phyloP scores from a whole-genome alignment of 176 grass and related monocot species.

The Carex kokanica region DNA sequence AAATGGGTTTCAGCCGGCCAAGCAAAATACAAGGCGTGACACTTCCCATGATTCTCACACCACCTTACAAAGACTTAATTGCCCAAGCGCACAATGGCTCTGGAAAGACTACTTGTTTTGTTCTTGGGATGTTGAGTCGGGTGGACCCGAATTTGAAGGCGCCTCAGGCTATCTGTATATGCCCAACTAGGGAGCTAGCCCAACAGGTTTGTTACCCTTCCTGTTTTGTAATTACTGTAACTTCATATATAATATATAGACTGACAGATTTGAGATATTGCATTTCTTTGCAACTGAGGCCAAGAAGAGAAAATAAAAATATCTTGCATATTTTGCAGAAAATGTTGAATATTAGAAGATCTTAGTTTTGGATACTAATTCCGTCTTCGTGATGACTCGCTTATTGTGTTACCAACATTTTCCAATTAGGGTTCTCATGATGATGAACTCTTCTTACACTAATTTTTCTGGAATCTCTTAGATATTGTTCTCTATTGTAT shows the following conservation, averaged over 20 bases:
- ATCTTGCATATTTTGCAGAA: neutral
- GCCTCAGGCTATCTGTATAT: constrained; percentile 94
- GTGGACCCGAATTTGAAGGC: constrained; percentile 52
- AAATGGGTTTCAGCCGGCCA: constrained; percentile 88
- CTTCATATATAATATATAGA: neutral
- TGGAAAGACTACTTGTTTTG: constrained; percentile 97
- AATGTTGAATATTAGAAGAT: neutral
- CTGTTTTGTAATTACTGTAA: neutral
- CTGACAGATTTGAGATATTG: neutral
- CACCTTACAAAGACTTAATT: constrained; percentile 85
- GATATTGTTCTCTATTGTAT: neutral
- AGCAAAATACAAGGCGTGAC: constrained; percentile 96
- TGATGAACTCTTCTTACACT: neutral
- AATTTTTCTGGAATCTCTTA: neutral
- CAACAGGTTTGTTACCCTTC: constrained; percentile 39
- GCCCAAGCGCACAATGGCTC: constrained; percentile 97
- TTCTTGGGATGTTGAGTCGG: constrained; percentile 95
- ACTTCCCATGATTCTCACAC: constrained; percentile 93
- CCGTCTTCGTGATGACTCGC: neutral
- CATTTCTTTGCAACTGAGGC: neutral
- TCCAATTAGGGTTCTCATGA: neutral
- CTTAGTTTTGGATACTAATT: neutral
- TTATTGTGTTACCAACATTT: neutral
- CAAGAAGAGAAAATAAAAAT: neutral
- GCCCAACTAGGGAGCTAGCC: constrained; percentile 89